phyloP scores from a whole-genome alignment of 1,284 basidiomycete species.

The Chalciporus sp. region DNA sequence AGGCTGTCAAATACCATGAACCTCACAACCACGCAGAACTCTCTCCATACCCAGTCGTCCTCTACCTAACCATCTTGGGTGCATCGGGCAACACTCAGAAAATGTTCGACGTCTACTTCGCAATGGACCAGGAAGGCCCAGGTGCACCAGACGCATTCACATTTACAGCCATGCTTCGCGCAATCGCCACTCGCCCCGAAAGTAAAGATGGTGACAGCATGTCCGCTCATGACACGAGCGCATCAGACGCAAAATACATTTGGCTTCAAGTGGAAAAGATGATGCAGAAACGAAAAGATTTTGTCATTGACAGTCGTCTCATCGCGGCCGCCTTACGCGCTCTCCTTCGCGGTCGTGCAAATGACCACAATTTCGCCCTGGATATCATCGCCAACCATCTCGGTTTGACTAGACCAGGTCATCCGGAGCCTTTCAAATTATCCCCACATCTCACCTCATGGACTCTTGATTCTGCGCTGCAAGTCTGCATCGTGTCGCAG shows the following conservation, averaged over 20 bases:
- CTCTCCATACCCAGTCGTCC: conserved; percentile 47
- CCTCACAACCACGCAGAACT: conserved; percentile 46
- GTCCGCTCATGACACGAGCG: conserved; percentile 23
- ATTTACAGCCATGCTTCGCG: conserved; percentile 64
- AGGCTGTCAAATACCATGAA: conserved; percentile 49
- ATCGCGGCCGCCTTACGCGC: conserved; percentile 53
- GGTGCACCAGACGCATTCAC: conserved; percentile 56
- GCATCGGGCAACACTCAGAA: conserved; percentile 57
- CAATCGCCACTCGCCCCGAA: conserved; percentile 40
- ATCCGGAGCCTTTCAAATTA: conserved; percentile 38
- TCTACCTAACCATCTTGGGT: conserved; percentile 67
- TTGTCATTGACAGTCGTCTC: conserved; percentile 54
- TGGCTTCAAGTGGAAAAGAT: conserved; percentile 65
- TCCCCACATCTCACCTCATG: conserved; percentile 44
- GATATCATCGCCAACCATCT: conserved; percentile 63
- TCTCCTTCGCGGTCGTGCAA: conserved; percentile 52
- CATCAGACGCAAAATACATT: conserved; percentile 63
- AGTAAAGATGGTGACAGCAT: conserved; percentile 12
- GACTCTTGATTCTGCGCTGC: conserved; percentile 55
- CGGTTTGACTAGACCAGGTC: conserved; percentile 54
- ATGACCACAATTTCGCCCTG: conserved; percentile 65
- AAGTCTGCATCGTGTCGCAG: conserved; percentile 52
- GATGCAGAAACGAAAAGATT: conserved; percentile 43
- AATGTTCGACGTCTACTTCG: conserved; percentile 73
- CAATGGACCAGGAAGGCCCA: conserved; percentile 57